Percentiles rank a stretch among this genome's conserved stretches.
Conservation (phyloP, 805 yeast species). For the Hanseniaspora meyeri region DNA sequence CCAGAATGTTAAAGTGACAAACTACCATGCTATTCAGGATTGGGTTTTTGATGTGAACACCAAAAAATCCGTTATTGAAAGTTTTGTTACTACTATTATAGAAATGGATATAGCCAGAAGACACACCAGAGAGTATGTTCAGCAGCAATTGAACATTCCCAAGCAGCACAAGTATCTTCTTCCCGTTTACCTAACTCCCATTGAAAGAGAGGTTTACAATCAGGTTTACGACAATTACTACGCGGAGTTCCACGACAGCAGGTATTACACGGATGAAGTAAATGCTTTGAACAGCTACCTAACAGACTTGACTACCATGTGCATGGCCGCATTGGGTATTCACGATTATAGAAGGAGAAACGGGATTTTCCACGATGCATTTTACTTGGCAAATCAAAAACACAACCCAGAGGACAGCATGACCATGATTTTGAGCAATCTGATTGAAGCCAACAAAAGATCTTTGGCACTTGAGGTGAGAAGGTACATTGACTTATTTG, state of each 20-base stretch:
- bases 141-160: conserved; percentile 64
- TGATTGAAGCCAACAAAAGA: conserved; percentile 46
- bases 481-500: conserved; percentile 31
- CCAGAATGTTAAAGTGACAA: conserved; percentile 6
- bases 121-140: conserved; percentile 77
- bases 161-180: conserved; percentile 60
- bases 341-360: conserved; percentile 11
- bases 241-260: conserved; percentile 39
- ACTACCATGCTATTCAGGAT: background rate
- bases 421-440: conserved; percentile 53
- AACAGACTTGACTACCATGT: conserved; percentile 23
- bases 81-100: conserved; percentile 17
- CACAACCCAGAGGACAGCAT: conserved; percentile 36
- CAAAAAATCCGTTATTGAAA: conserved; percentile 15
- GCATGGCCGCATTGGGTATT: conserved; percentile 13
- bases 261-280: conserved; percentile 32
- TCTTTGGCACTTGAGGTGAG: conserved; percentile 41
- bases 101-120: conserved; percentile 31
- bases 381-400: conserved; percentile 21
- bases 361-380: conserved; percentile 14
- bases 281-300: conserved; percentile 57
- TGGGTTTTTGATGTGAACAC: background rate
- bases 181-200: conserved; percentile 61
- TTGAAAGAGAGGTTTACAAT: conserved; percentile 76
- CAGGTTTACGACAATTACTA: conserved; percentile 51